Conservation (phyloP, 371 early-diverging fungal species). For the Mucor velutinosus region DNA sequence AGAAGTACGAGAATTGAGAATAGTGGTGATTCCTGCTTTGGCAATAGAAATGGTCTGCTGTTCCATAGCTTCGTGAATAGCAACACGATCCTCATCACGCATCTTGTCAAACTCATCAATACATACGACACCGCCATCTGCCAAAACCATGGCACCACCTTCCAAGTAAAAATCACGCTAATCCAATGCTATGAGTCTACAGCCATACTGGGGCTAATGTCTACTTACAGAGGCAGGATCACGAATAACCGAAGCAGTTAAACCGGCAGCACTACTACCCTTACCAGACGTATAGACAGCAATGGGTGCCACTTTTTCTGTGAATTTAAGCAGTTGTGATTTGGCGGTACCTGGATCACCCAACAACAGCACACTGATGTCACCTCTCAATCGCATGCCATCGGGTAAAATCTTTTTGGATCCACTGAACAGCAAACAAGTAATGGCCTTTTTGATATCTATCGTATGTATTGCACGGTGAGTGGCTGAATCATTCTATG, state of each 20-base stretch:
- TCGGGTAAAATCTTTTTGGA: slow-evolving; percentile 95
- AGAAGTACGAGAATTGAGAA: slow-evolving; percentile 97
- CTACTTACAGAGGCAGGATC: slow-evolving; percentile 76
- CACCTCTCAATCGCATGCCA: slow-evolving; percentile 97
- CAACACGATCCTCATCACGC: slow-evolving; percentile 99
- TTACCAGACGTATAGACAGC: slow-evolving; percentile 99
- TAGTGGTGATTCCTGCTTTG: slow-evolving; percentile 99
- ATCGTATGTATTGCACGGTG: slow-evolving; percentile 26
- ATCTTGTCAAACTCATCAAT: slow-evolving; percentile 99
- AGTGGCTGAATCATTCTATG: neutral
- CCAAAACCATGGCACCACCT: slow-evolving; percentile 99
- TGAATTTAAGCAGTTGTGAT: slow-evolving; percentile 98
- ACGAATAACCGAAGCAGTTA: slow-evolving; percentile 98
- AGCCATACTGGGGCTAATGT: neutral
- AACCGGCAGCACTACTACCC: slow-evolving; percentile 98
- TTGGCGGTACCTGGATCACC: slow-evolving; percentile 99
- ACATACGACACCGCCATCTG: slow-evolving; percentile 99
- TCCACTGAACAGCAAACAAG: slow-evolving; percentile 98
- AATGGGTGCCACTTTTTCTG: slow-evolving; percentile 96
- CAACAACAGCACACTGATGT: slow-evolving; percentile 98
- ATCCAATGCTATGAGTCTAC: neutral
- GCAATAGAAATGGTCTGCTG: slow-evolving; percentile 99
- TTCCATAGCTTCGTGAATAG: slow-evolving; percentile 99
- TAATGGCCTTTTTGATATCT: slow-evolving; percentile 98
- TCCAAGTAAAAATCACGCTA: slow-evolving; percentile 98